A percentile compares a stretch with the other conserved stretches of the same genome.
Conservation (phyloP, 768 basidiomycete genomes). For the Panaeolus papilionaceus region DNA sequence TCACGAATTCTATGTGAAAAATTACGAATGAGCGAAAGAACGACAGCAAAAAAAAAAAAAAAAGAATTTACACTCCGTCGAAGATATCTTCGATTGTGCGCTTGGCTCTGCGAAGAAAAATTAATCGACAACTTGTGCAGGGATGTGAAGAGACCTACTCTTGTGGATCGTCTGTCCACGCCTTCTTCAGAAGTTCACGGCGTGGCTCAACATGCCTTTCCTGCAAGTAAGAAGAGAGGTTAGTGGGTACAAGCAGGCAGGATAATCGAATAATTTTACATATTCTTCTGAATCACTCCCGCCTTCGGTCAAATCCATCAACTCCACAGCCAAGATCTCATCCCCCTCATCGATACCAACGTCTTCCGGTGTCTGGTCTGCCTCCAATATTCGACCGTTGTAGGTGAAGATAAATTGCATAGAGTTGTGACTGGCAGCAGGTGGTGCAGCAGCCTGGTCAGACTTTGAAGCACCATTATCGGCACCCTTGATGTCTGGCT, state of each 20-base stretch:
- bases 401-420: slow-evolving; percentile 90
- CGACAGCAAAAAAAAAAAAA: background rate
- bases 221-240: slow-evolving; percentile 39
- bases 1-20: slow-evolving; percentile 68
- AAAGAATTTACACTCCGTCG: slow-evolving; percentile 73
- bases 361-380: slow-evolving; percentile 87
- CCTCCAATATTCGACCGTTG: slow-evolving; percentile 78
- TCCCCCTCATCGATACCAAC: slow-evolving; percentile 88
- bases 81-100: slow-evolving; percentile 84
- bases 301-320: slow-evolving; percentile 88
- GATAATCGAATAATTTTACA: slow-evolving; percentile 45
- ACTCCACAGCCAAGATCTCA: slow-evolving; percentile 87
- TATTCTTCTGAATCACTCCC: slow-evolving; percentile 63
- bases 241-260: slow-evolving; percentile 1
- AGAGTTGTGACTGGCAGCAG: slow-evolving; percentile 43
- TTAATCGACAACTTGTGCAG: slow-evolving; percentile 18
- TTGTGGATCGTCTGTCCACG: slow-evolving; percentile 76
- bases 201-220: slow-evolving; percentile 69
- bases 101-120: slow-evolving; percentile 57
- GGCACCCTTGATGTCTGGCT: slow-evolving; percentile 37
- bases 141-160: slow-evolving; percentile 53
- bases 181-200: slow-evolving; percentile 77
- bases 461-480: slow-evolving; percentile 58
- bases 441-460: slow-evolving; percentile 52
- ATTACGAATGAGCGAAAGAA: background rate